These are phyloP conservation scores for Rhodomyrtus psidioides DNA, from an alignment of 441 rosid genomes.

Conservation along the genomic window DNA sequence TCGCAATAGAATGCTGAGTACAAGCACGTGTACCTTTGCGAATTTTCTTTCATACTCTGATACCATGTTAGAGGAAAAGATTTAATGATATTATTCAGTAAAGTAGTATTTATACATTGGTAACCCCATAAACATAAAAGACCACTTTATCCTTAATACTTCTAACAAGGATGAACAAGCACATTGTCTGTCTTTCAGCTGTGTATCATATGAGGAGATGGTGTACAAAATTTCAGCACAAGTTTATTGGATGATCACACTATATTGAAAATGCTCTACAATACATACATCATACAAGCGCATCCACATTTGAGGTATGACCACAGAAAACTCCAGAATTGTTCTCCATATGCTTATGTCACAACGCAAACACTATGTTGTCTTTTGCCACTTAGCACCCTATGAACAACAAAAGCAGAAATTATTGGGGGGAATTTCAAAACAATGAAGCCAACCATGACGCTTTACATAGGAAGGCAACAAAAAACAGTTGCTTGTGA, in stretches of 20 bases:
- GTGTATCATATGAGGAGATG: neutral
- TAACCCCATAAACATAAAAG: too few species aligned
- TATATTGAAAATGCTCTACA: neutral
- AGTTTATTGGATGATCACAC: neutral
- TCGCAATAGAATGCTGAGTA: too few species aligned
- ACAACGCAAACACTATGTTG: neutral
- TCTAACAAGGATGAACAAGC: too few species aligned
- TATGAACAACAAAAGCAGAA: neutral
- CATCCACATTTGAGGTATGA: neutral
- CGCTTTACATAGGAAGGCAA: neutral
- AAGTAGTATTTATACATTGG: too few species aligned
- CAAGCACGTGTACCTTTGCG: too few species aligned
- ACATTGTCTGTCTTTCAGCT: neutral
- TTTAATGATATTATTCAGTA: too few species aligned
- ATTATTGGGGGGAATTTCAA: neutral
- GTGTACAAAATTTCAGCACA: neutral
- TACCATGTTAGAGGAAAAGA: too few species aligned
- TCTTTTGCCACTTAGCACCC: neutral
- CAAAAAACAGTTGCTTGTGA: neutral
- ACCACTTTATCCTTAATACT: too few species aligned
- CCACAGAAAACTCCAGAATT: neutral
- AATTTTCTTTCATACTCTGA: too few species aligned
- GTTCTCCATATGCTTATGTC: neutral
- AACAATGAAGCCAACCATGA: neutral
- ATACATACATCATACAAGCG: neutral